Conservation (phyloP, 805 yeast genomes). For the Cyberlindnera japonica region DNA sequence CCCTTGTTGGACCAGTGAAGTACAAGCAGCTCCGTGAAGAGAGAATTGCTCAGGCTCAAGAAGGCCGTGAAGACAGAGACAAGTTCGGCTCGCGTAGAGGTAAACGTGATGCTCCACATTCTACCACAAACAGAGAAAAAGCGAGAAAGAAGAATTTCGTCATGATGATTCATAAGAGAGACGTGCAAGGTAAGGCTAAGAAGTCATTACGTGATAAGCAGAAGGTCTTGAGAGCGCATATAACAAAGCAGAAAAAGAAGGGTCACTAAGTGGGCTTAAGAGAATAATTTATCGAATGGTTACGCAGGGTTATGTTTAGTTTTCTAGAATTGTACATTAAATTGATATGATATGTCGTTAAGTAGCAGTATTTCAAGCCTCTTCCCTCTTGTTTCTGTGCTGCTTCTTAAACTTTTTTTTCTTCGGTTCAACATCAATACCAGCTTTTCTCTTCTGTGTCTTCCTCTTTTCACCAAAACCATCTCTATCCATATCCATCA, state of each 20-base stretch:
- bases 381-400: conserved; percentile 3
- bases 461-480: conserved; percentile 73
- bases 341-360: too few species aligned
- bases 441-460: conserved; percentile 40
- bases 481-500: conserved; percentile 91
- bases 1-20: conserved; percentile 68
- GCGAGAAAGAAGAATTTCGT: conserved; percentile 98
- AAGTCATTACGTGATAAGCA: conserved; percentile 89
- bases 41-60: conserved; percentile 78
- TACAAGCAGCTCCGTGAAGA: conserved; percentile 88
- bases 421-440: conserved; percentile 6
- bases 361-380: background rate
- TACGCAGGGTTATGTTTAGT: background rate
- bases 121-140: conserved; percentile 94
- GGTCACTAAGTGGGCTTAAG: conserved; percentile 53
- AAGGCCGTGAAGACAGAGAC: conserved; percentile 91
- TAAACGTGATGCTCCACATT: conserved; percentile 67
- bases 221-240: conserved; percentile 79
- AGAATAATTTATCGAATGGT: too few species aligned
- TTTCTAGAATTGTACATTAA: conserved; percentile 8
- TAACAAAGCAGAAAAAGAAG: conserved; percentile 86
- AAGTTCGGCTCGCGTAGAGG: conserved; percentile 88
- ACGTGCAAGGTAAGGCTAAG: conserved; percentile 91
- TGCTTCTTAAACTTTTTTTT: conserved; percentile 9
- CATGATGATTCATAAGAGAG: conserved; percentile 95